Evolutionary conservation across 306 rosid species (phyloP), one percentile per base, ranked within the genome.

Genomic region (Crotalaria pallida): DNA sequence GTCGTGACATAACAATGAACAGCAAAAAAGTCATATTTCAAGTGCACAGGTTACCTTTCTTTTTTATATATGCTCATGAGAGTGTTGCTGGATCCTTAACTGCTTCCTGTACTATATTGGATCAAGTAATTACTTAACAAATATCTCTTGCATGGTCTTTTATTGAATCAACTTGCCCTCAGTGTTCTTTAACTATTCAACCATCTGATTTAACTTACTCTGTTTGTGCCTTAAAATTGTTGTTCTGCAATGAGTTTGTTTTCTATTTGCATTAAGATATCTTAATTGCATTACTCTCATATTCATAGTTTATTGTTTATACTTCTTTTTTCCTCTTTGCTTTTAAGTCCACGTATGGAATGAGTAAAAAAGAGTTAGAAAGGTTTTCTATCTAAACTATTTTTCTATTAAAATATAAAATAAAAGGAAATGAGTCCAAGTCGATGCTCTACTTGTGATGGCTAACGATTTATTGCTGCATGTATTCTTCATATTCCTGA

Each of bases 11-110:
- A 68, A 94, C 98, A 48, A 88, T 76, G 83, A 88, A 94, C 84
- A 94, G 98, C 87, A 94, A 94, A 84, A 94, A 94, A 49, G 98
- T 94, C 79, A 94, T 94, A 72, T 94, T 94, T 73, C 98, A 93
- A 78, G 98, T 94, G 67, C 98, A 94, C 83, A 89, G 98, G 98
- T 90, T 71, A 77, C 7, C 33, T 6, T 43, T 33, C 52, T 9
- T 16, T 22, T 13, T 45, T 17, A 11, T 12, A 38, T 33, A 40
- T 71, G 51, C 41, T 43, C 10, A 41, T 55, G 16, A 10, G 3
- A 23, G 10, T 72, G 26, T 60, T 49, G 22, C 41, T 43, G 17
- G 64, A 44, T 50, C 45, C 51, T 51, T 69, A 51, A 41, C 22
- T 61, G 44, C 29, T 47, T 57, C 34, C 5, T 21, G 17, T 24